Base-by-base conservation (phyloP, 192 early-diverging fungal species). In the Umbelopsis vinacea region DNA sequence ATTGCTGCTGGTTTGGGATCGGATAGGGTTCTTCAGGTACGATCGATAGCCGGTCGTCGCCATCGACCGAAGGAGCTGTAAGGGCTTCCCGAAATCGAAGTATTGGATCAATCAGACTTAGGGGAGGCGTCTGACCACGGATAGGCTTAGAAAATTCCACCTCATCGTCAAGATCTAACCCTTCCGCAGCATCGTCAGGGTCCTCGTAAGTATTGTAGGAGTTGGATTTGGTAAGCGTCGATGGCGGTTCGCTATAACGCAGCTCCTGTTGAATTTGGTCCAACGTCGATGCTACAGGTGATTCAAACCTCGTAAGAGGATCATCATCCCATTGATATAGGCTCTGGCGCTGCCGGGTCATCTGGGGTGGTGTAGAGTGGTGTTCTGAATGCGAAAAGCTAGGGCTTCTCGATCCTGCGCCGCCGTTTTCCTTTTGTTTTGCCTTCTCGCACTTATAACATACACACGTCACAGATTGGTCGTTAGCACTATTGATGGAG, bases 371-470 rank as follows among this genome's bases (percentile, higher is more conserved):
- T 12, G 33, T 37, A 12, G 26, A 17, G 26, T n/a, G 26, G 15
- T 63, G 57, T 19, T 63, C 57, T 37, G 57, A 63, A 35, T 63
- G 33, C 35, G 57, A 63, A 37, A 37, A 63, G 17, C 57, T 63
- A 37, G 57, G 35, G 33, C 26, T 22, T 35, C 57, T 29, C 12
- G 57, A 63, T 35, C 57, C 26, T 15, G 29, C 15, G 12, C 35
- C 35, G 26, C 26, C 57, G 12, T 29, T 37, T 63, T 22, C 17
- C 33, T 37, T 63, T 29, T 17, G 17, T 37, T 63, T 63, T 17
- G 26, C 57, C 33, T 63, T 35, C 37, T 63, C 57, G 33, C 57
- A 63, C 33, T 63, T 63, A 26, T 63, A 63, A 29, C 57, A 63
- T 19, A 29, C 57, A 63, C 57, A 63, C 7, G 57, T 63, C 33